Evolutionary conservation across 2,329 filamentous ascomycete species (phyloP).

Genomic region (Plenodomus tracheiphilus): DNA sequence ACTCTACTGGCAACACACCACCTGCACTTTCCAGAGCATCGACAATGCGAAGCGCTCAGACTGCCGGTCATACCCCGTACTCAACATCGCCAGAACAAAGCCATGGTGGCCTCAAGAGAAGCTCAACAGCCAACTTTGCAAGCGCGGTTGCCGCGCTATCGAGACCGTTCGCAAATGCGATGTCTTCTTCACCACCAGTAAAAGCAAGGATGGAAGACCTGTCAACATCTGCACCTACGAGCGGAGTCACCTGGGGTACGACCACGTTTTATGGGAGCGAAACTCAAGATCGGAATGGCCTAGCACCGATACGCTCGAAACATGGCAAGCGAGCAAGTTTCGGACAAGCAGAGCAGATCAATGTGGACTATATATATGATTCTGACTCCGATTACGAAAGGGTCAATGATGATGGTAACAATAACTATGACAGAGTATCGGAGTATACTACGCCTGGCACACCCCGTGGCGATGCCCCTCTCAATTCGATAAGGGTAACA

Average conservation of each 20-base stretch:
- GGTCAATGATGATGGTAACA: conserved; percentile 14
- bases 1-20: conserved; percentile 58
- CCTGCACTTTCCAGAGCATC: conserved; percentile 50
- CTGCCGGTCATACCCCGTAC: conserved; percentile 46
- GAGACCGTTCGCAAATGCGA: conserved; percentile 44
- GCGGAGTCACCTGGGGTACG: conserved; percentile 53
- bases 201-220: conserved; percentile 44
- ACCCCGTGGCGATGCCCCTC: conserved; percentile 11
- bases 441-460: conserved; percentile 27
- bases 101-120: conserved; percentile 35
- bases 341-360: conserved; percentile 35
- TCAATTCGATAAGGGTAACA: conserved; percentile 49
- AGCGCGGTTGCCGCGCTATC: conserved; percentile 46
- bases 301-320: conserved; percentile 36
- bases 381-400: conserved; percentile 40
- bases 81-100: conserved; percentile 48
- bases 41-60: conserved; percentile 38
- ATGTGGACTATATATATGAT: conserved; percentile 35
- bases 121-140: conserved; percentile 43
- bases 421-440: conserved; percentile 21
- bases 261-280: conserved; percentile 46
- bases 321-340: conserved; percentile 46
- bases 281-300: conserved; percentile 29
- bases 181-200: conserved; percentile 44
- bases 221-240: conserved; percentile 47